Base-by-base conservation (phyloP, 2,329 filamentous ascomycete species). In the Fusarium musae region DNA sequence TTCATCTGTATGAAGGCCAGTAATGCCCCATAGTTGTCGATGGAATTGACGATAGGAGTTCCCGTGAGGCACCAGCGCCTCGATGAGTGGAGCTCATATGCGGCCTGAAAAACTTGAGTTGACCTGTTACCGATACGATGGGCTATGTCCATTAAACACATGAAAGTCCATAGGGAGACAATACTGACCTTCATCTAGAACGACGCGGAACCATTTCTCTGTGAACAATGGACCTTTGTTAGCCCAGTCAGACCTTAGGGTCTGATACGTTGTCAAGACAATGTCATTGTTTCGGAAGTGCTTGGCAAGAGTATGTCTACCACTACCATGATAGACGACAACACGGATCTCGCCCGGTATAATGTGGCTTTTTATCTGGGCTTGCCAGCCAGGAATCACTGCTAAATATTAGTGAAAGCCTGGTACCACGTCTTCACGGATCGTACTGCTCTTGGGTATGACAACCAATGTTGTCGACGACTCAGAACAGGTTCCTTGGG, bases 61-160 rank as follows among this genome's bases (percentile, higher is more conserved):
- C 83, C 83, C 0, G 82, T 84, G 8, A 85, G 73, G 57, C 82
- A 84, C 83, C 83, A 85, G 5, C 82, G 76, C 30, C 76, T 70
- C 2, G 58, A 42, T 2, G 82, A 77, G 6, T 60, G 63, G 13
- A 75, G 42, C 2, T 58, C 50, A 13, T 50, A 68, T 10, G 76
- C 74, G 0, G 82, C 81, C 23, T 71, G 66, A 39, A 82, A 83
- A 11, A 74, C 67, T 52, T 82, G 60, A 1, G 81, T 79, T 2
- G 67, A 71, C 15, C 77, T 71, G 36, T 80, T 80, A 17, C 83
- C 78, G 17, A 84, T 83, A 15, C 75, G 73, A 66, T 85, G 83
- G 5, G 83, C 83, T 84, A 21, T 2, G 1, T 9, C 23, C 36
- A 15, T 56, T n/a, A 23, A 3, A 2, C 2, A 19, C 0, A 10